phyloP scores from a whole-genome alignment of 2,329 filamentous ascomycete species.

The Colletotrichum filicis region DNA sequence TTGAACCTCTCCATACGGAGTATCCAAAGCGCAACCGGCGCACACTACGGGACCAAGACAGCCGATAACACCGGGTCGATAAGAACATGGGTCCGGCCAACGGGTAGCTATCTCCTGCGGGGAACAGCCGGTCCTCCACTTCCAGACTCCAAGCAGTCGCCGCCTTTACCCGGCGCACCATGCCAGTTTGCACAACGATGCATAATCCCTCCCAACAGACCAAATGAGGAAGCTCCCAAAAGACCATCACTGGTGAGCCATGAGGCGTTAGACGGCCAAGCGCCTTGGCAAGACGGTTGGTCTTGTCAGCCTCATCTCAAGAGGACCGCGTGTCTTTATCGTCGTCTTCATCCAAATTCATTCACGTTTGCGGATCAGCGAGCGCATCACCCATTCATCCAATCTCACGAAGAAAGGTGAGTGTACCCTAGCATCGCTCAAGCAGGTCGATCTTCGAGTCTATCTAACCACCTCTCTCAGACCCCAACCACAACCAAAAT shows the following conservation, averaged over 20 bases:
- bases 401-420: not conserved
- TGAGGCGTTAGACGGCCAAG: not conserved
- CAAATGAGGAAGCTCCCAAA: conserved; percentile 6
- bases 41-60: not conserved
- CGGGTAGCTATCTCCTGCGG: conserved; percentile 32
- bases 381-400: not conserved
- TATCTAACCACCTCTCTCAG: not conserved
- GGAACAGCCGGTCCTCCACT: not conserved
- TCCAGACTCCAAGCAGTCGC: not conserved
- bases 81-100: not conserved
- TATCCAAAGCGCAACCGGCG: conserved; percentile 14
- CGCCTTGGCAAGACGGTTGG: not conserved
- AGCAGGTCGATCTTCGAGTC: too few relatives aligned
- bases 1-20: not conserved
- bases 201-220: not conserved
- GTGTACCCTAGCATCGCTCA: not conserved
- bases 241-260: not conserved
- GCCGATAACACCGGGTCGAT: not conserved
- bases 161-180: conserved; percentile 4
- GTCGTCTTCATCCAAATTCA: not conserved
- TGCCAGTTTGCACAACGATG: not conserved
- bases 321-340: conserved; percentile 4
- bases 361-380: not conserved
- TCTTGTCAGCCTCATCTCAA: not conserved
- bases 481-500: not conserved